A percentile compares a stretch with the other conserved stretches of the same genome.
Conservation (phyloP, 2,329 filamentous ascomycete genomes). For the Chrysosporium queenslandicum region DNA sequence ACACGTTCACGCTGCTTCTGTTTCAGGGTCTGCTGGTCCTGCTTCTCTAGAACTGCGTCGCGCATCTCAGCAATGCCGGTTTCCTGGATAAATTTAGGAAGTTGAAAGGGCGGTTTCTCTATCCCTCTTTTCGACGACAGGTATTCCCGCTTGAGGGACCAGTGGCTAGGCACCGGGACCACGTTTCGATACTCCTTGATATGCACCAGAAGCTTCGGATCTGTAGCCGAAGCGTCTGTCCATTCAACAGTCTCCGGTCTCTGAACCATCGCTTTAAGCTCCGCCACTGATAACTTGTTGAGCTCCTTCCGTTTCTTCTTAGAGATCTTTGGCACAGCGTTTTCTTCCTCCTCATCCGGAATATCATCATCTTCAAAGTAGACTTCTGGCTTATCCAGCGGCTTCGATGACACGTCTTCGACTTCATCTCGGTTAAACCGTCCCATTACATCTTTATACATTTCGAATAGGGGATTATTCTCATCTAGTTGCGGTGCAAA, state of each 20-base stretch:
- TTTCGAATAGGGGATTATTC: conserved; percentile 67
- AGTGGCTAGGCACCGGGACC: conserved; percentile 86
- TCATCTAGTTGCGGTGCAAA: conserved; percentile 43
- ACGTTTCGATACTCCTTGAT: conserved; percentile 94
- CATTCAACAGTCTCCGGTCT: conserved; percentile 95
- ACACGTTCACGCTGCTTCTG: conserved; percentile 94
- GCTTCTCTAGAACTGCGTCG: conserved; percentile 90
- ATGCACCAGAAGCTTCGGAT: conserved; percentile 79
- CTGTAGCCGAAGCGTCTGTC: conserved; percentile 86
- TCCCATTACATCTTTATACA: conserved; percentile 72
- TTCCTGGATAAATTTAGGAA: conserved; percentile 94
- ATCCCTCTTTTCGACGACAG: conserved; percentile 93
- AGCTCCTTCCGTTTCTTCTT: conserved; percentile 91
- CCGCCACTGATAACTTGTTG: conserved; percentile 86
- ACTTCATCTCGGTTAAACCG: conserved; percentile 62
- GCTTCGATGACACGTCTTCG: conserved; percentile 54
- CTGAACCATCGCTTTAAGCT: conserved; percentile 81
- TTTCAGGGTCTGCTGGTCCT: conserved; percentile 81
- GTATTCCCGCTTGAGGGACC: conserved; percentile 94
- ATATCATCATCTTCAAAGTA: conserved; percentile 78
- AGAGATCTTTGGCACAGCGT: conserved; percentile 60
- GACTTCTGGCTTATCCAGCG: conserved; percentile 70
- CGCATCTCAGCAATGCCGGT: conserved; percentile 98
- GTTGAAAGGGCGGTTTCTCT: conserved; percentile 83
- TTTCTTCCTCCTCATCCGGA: conserved; percentile 60